These are phyloP conservation scores for Gilbertella persicaria DNA, from an alignment of 371 early-diverging fungal species.

Conservation along the genomic window DNA sequence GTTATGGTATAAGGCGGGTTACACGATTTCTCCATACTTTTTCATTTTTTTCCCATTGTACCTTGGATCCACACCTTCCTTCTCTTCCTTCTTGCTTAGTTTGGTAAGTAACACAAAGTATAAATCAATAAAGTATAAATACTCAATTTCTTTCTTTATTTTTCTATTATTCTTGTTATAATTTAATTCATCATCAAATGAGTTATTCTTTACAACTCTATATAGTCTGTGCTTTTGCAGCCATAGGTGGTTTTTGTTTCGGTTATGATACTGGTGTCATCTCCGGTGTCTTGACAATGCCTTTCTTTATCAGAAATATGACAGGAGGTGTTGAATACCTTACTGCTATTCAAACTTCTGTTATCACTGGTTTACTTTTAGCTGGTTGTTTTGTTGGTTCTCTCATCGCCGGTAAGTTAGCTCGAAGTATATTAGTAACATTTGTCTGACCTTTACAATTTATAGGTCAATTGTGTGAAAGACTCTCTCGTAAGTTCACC, in stretches of 20 bases:
- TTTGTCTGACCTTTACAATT: not conserved
- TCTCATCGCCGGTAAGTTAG: constrained; percentile 40
- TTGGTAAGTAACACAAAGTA: not conserved
- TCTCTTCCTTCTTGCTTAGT: not conserved
- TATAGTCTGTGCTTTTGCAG: constrained; percentile 39
- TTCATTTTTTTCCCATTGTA: constrained; percentile 15
- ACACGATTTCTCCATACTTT: constrained; percentile 6
- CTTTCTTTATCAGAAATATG: constrained; percentile 43
- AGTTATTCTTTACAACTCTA: constrained; percentile 28
- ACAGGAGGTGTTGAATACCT: constrained; percentile 24
- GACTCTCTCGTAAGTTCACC: constrained; percentile 42
- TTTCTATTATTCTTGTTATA: constrained; percentile 9
- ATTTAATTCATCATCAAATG: constrained; percentile 18
- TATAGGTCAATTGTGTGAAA: constrained; percentile 38
- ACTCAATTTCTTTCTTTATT: constrained; percentile 6
- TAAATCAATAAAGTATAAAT: constrained; percentile 1
- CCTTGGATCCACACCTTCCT: constrained; percentile 1
- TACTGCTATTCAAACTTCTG: constrained; percentile 44
- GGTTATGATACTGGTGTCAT: constrained; percentile 61
- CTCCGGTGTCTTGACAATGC: constrained; percentile 52
- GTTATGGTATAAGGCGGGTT: constrained; percentile 18
- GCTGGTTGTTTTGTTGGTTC: constrained; percentile 57
- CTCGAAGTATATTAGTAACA: not conserved
- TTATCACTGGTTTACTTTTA: constrained; percentile 45
- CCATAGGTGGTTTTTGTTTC: constrained; percentile 56